These are phyloP conservation scores for Piromyces finnis DNA, from an alignment of 192 early-diverging fungal genomes.

Conservation along the genomic window DNA sequence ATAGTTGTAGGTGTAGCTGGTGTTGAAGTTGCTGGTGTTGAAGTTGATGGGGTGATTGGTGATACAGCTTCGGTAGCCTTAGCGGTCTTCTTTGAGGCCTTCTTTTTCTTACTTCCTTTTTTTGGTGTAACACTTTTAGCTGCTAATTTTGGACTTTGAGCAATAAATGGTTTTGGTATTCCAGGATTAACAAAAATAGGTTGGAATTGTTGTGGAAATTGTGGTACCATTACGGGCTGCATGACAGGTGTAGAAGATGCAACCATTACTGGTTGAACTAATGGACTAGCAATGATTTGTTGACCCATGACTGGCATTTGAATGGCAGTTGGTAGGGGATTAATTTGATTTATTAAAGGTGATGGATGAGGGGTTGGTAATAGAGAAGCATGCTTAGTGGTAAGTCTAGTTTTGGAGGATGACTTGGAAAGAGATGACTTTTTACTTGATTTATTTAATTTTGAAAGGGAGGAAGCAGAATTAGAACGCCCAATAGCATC, in stretches of 20 bases:
- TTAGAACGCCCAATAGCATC: neutral
- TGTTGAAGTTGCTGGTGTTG: no score
- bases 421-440: neutral
- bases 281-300: neutral
- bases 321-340: neutral
- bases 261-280: neutral
- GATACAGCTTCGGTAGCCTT: no score
- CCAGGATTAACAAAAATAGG: neutral
- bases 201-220: neutral
- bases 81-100: neutral
- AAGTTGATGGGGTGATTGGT: no score
- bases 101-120: neutral
- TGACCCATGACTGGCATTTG: neutral
- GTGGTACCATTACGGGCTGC: neutral
- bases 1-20: no score
- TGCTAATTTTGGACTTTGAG: neutral
- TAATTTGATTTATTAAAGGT: neutral
- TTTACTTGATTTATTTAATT: neutral
- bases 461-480: neutral
- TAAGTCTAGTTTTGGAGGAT: neutral
- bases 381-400: neutral
- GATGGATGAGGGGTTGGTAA: neutral
- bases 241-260: neutral
- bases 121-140: neutral
- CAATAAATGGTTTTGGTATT: neutral